Base-by-base conservation (phyloP, 106 monocot genomes). In the Dendrobium catenatum region DNA sequence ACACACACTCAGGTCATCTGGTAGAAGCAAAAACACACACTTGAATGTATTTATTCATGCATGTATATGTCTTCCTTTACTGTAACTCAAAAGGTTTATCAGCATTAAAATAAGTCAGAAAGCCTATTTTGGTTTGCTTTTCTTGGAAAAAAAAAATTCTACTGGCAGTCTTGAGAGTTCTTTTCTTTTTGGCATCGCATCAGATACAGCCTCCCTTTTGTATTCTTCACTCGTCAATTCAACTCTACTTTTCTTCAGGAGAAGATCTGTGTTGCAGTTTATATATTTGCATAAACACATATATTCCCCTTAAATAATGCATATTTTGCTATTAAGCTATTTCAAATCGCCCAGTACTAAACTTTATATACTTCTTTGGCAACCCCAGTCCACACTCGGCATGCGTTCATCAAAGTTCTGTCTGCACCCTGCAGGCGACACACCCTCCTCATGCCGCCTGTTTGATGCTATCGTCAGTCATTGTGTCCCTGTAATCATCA, bases 391-490 rank as follows among this genome's bases (percentile, higher is more conserved):
- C 0, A 77, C 85, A 0, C 42, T 87, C 83, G 94, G 94, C 20
- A 98, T 98, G 98, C 89, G 93, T 5, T 84, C 89, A 20, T 98
- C 98, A 37, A 95, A 98, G 84, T 98, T 95, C 83, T 98, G 98
- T 48, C 87, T 98, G 24, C 89, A 93, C 78, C 98, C 98, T 55
- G 94, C 98, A 56, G 98, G 98, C 42, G 98, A 98, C 68, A 98
- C 98, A 8, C 98, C 98, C 49, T 95, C 98, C 26, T 98, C 98
- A 0, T 98, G 98, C 80, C 92, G 98, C 6, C 93, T 98, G 40
- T 98, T 98, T 79, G 98, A 98, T 72, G 94, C 98, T 13, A 95
- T 98, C 26, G 85, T 90, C 64, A 98, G 98, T 78, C 98, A 95
- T 72, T 98, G 98, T 79, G 89, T 98, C 18, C 98, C 98, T 0